A percentile compares a stretch with the other conserved stretches of the same genome.
These are phyloP conservation scores for Calocybe cyanea DNA, from an alignment of 768 basidiomycete genomes.

Conservation along the genomic window DNA sequence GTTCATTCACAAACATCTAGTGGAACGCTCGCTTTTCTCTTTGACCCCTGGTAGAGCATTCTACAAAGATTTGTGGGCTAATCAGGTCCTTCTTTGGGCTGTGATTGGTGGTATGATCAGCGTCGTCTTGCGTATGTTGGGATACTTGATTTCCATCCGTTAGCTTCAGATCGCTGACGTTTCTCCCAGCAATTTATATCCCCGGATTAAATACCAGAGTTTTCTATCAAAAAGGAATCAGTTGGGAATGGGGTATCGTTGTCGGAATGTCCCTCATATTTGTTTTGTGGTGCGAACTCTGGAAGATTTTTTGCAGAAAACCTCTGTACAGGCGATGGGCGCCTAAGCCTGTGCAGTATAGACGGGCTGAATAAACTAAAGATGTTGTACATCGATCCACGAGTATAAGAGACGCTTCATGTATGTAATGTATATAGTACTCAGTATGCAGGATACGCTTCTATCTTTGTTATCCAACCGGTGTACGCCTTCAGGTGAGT, in stretches of 20 bases:
- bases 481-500: too few relatives aligned
- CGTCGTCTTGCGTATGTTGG: constrained; percentile 34
- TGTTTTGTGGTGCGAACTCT: constrained; percentile 33
- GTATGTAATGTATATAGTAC: too few relatives aligned
- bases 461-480: too few relatives aligned
- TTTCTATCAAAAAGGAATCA: constrained; percentile 34
- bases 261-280: constrained; percentile 33
- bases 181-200: constrained; percentile 30
- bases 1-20: constrained; percentile 15
- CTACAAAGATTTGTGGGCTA: constrained; percentile 31
- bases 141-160: neutral
- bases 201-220: constrained; percentile 33
- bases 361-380: neutral
- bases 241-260: constrained; percentile 38
- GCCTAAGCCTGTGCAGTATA: constrained; percentile 4
- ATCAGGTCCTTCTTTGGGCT: constrained; percentile 32
- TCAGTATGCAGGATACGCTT: too few relatives aligned
- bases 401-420: too few relatives aligned
- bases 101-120: constrained; percentile 31
- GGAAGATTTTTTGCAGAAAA: constrained; percentile 30
- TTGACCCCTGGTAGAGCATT: constrained; percentile 31
- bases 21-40: constrained; percentile 35
- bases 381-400: too few relatives aligned
- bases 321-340: constrained; percentile 27
- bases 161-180: neutral